A percentile compares a stretch with the other conserved stretches of the same genome.
Evolutionary conservation across 176 grass and related monocot species (phyloP).

Genomic region (Chloris gayana): DNA sequence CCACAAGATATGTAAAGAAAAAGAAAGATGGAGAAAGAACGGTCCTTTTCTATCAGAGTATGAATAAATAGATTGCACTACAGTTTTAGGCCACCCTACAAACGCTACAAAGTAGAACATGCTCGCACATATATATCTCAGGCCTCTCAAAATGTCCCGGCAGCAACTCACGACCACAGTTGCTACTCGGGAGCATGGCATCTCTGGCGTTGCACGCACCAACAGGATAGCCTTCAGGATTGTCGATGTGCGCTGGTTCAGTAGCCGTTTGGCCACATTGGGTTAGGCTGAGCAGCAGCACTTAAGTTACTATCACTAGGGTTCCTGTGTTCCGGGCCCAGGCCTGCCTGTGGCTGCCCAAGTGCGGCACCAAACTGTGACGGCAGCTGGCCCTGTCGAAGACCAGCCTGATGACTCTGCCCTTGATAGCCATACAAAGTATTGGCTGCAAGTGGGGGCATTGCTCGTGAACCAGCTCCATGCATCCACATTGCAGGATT

Average conservation of each 20-base stretch:
- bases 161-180: conserved; percentile 42
- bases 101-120: conserved; percentile 33
- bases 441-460: conserved; percentile 66
- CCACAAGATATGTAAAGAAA: conserved; percentile 34
- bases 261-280: conserved; percentile 71
- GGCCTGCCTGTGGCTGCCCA: conserved; percentile 58
- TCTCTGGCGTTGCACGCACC: conserved; percentile 8
- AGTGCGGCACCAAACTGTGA: conserved; percentile 47
- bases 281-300: conserved; percentile 54
- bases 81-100: conserved; percentile 49
- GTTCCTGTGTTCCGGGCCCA: conserved; percentile 58
- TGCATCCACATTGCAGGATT: conserved; percentile 80
- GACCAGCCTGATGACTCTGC: conserved; percentile 56
- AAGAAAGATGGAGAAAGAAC: background rate
- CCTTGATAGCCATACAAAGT: conserved; percentile 66
- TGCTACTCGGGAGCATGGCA: conserved; percentile 27
- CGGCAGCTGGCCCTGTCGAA: conserved; percentile 55
- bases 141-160: conserved; percentile 49
- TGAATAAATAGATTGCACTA: conserved; percentile 50
- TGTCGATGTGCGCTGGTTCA: conserved; percentile 28
- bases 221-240: conserved; percentile 16
- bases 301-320: conserved; percentile 57
- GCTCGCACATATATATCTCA: conserved; percentile 22
- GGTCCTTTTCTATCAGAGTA: conserved; percentile 47
- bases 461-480: conserved; percentile 60